Conservation (phyloP, 371 early-diverging fungal species). For the Circinella minor region DNA sequence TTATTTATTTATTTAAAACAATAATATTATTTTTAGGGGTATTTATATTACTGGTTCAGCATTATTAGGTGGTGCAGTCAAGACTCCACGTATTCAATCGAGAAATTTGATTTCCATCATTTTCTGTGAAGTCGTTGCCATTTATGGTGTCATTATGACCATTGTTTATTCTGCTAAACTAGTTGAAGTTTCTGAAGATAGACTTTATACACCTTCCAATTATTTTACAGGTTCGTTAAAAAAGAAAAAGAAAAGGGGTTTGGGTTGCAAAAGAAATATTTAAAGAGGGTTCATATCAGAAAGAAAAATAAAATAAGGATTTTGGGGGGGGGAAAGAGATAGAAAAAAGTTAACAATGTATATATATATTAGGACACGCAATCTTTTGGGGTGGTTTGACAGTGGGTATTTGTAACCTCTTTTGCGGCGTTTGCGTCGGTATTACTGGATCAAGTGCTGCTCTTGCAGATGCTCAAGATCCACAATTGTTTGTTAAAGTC, state of each 20-base stretch:
- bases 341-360: no score
- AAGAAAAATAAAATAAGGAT: no score
- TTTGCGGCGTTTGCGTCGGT: conserved; percentile 96
- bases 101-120: conserved; percentile 97
- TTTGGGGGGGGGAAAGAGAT: no score
- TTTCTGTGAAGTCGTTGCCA: conserved; percentile 99
- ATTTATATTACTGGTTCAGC: conserved; percentile 93
- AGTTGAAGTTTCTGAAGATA: conserved; percentile 49
- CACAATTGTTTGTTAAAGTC: conserved; percentile 93
- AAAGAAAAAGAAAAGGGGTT: no score
- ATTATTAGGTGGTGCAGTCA: conserved; percentile 92
- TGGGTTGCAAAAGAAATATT: no score
- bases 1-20: not conserved
- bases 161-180: conserved; percentile 94
- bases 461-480: conserved; percentile 95
- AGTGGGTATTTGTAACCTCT: conserved; percentile 92
- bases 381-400: conserved; percentile 97
- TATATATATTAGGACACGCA: conserved; percentile 65
- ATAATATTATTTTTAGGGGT: conserved; percentile 66
- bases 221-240: conserved; percentile 60
- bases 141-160: conserved; percentile 98
- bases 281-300: no score
- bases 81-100: conserved; percentile 92
- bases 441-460: conserved; percentile 94
- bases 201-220: conserved; percentile 58